A percentile compares a stretch with the other conserved stretches of the same genome.
phyloP scores from a whole-genome alignment of 2,329 filamentous ascomycete genomes.

The Diaporthe velutina region DNA sequence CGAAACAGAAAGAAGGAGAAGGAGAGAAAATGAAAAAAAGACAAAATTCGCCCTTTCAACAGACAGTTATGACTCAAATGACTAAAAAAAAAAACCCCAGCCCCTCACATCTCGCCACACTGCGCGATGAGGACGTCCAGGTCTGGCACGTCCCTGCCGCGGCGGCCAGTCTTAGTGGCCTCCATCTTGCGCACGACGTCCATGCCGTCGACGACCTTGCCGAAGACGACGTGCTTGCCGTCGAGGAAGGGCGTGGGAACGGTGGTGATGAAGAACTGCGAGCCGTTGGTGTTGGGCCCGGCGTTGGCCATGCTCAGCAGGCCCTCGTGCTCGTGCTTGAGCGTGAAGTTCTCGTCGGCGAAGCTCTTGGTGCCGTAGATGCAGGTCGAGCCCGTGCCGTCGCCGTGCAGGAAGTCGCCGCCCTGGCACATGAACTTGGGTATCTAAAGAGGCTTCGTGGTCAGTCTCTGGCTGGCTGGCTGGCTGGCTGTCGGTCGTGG shows the following conservation, averaged over 20 bases:
- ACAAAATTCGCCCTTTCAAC: not conserved
- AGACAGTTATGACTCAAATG: not conserved
- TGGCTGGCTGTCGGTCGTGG: conserved; percentile 35
- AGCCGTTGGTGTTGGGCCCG: conserved; percentile 92
- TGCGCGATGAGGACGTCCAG: conserved; percentile 86
- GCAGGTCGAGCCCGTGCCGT: conserved; percentile 88
- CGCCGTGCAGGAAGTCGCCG: conserved; percentile 93
- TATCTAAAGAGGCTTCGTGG: conserved; percentile 69
- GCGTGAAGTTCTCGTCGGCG: conserved; percentile 88
- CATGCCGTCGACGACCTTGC: conserved; percentile 89
- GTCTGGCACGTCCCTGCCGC: conserved; percentile 83
- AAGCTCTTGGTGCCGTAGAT: conserved; percentile 92
- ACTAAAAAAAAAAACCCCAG: not conserved
- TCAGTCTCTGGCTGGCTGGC: not conserved
- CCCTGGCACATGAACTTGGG: conserved; percentile 98
- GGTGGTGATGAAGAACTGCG: conserved; percentile 97
- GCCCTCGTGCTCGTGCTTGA: conserved; percentile 84
- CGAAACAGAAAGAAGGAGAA: not conserved
- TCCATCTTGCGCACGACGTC: conserved; percentile 95
- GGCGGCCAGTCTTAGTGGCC: conserved; percentile 83
- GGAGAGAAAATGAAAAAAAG: not conserved
- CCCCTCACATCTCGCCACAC: conserved; percentile 90
- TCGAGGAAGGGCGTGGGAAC: conserved; percentile 89
- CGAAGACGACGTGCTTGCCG: conserved; percentile 95
- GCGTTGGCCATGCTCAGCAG: conserved; percentile 96